Percentiles rank a stretch among this genome's conserved stretches.
Evolutionary conservation across 177 flowering plant species (phyloP).

Genomic region (Viscum album): DNA sequence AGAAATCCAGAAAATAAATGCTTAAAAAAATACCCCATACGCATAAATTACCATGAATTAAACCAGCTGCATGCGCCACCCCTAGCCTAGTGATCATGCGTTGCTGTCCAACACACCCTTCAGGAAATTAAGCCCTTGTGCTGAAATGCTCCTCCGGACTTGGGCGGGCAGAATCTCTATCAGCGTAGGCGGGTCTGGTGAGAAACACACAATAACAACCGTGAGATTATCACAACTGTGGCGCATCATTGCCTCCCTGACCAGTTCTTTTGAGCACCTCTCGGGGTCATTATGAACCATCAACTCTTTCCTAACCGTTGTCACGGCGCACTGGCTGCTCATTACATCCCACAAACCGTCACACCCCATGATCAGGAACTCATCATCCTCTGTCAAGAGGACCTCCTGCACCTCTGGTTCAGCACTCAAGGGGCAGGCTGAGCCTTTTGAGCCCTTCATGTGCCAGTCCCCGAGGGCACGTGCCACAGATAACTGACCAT

Average conservation of each 20-base stretch:
- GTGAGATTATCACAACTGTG: constrained; percentile 74
- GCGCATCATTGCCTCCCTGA: constrained; percentile 71
- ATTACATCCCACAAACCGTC: constrained; percentile 96
- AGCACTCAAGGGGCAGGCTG: constrained; percentile 60
- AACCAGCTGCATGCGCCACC: neutral
- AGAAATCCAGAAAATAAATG: neutral
- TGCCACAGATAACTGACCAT: constrained; percentile 78
- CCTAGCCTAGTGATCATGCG: constrained; percentile 6
- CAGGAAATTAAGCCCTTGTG: constrained; percentile 60
- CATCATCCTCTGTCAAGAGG: constrained; percentile 62
- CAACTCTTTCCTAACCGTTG: constrained; percentile 67
- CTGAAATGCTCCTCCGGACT: constrained; percentile 62
- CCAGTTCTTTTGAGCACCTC: constrained; percentile 66
- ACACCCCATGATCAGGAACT: constrained; percentile 78
- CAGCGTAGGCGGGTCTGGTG: constrained; percentile 66
- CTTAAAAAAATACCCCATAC: neutral
- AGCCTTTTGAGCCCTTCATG: constrained; percentile 79
- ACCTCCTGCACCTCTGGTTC: constrained; percentile 79
- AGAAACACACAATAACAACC: constrained; percentile 68
- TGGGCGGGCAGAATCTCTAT: constrained; percentile 43
- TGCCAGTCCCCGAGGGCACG: constrained; percentile 97
- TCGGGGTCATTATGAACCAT: constrained; percentile 83
- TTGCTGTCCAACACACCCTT: constrained; percentile 52
- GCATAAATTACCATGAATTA: neutral
- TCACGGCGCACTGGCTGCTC: constrained; percentile 91